Evolutionary conservation across 495 filamentous ascomycete genomes (phyloP).

Genomic region (Hypoxylon cercidicola): DNA sequence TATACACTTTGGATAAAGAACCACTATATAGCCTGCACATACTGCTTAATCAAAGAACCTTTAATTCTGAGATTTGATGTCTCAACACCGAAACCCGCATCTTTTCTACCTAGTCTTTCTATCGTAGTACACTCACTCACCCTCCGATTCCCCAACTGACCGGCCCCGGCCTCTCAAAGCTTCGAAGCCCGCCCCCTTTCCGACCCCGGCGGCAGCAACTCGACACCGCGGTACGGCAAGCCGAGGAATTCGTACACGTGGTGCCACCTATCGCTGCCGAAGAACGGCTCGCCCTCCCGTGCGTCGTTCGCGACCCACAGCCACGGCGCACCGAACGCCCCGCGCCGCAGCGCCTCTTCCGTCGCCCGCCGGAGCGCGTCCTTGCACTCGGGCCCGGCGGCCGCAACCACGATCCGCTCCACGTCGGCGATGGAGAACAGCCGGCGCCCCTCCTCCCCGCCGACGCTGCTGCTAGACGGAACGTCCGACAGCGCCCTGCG

Average conservation of each 20-base stretch:
- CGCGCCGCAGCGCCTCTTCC: slow-evolving; percentile 65
- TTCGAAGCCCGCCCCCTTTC: slow-evolving; percentile 29
- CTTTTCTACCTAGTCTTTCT: background rate
- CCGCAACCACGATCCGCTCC: slow-evolving; percentile 61
- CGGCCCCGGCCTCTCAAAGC: slow-evolving; percentile 9
- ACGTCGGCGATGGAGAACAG: slow-evolving; percentile 52
- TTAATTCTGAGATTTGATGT: background rate
- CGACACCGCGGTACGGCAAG: slow-evolving; percentile 50
- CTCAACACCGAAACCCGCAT: background rate
- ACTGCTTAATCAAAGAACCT: slow-evolving; percentile 19
- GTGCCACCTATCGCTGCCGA: slow-evolving; percentile 76
- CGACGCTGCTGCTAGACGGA: slow-evolving; percentile 27
- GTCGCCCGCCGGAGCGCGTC: slow-evolving; percentile 67
- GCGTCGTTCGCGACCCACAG: slow-evolving; percentile 71
- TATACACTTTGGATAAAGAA: slow-evolving; percentile 22
- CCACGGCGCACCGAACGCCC: slow-evolving; percentile 82
- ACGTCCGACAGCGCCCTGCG: slow-evolving; percentile 40
- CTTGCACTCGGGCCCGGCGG: slow-evolving; percentile 65
- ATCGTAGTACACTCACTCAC: background rate
- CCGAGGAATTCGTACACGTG: slow-evolving; percentile 55
- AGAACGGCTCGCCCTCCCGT: slow-evolving; percentile 73
- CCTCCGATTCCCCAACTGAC: too few relatives aligned
- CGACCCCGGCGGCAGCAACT: slow-evolving; percentile 41
- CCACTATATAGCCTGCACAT: slow-evolving; percentile 23
- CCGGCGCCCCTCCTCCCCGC: slow-evolving; percentile 47